A percentile compares a stretch with the other conserved stretches of the same genome.
Conservation (phyloP, 225 moss, liverwort and hornwort genomes). For the Marchantia paleacea region DNA sequence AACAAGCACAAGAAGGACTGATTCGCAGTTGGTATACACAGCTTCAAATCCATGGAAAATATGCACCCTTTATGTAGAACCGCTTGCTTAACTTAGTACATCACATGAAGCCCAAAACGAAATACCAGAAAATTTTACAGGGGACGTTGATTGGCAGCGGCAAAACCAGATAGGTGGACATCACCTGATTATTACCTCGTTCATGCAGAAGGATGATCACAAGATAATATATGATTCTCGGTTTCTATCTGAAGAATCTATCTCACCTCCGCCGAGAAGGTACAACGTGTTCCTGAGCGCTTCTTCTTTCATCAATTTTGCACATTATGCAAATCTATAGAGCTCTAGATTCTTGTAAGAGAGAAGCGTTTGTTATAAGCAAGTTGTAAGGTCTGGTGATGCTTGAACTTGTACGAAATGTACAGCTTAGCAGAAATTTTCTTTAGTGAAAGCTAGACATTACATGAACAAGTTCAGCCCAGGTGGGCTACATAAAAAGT, state of each 20-base stretch:
- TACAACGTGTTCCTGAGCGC: background rate
- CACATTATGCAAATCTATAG: background rate
- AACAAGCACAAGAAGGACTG: constrained; percentile 15
- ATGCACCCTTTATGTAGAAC: background rate
- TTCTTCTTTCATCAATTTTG: background rate
- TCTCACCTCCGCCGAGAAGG: background rate
- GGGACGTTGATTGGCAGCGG: background rate
- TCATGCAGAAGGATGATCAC: background rate
- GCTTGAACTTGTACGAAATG: background rate
- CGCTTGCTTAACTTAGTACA: background rate
- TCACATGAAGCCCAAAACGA: background rate
- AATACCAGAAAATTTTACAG: background rate
- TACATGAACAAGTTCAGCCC: background rate
- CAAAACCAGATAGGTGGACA: background rate
- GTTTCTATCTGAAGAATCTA: background rate
- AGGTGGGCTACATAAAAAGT: background rate
- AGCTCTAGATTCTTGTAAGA: background rate
- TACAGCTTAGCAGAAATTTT: background rate
- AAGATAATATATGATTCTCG: background rate
- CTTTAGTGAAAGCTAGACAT: background rate
- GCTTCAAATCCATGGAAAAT: background rate
- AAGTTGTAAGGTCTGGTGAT: background rate
- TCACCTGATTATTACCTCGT: background rate
- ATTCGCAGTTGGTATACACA: background rate
- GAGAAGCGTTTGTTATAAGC: background rate